Base-by-base conservation (phyloP, 1,284 basidiomycete genomes). In the Ustilago sp. region DNA sequence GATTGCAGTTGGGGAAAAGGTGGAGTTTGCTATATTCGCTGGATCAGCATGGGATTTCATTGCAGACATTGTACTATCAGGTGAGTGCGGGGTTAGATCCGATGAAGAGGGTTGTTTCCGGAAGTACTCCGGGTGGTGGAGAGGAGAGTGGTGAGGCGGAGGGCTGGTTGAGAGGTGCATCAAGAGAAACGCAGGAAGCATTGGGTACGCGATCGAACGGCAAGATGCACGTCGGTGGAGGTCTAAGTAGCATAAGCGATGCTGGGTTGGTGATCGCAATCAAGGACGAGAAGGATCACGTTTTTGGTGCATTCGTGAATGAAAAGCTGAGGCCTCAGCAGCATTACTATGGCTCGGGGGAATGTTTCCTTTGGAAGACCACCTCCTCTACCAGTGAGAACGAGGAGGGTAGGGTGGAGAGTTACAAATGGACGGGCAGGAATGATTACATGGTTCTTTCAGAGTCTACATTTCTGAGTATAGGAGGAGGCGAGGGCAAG, bases 41-140 rank as follows among this genome's bases (percentile, higher is more conserved):
- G 17, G 96, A 99, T 82, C 95, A 98, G 85, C 93, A 98, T 76
- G 96, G 96, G 0, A 94, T 95, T 53, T 95, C 94, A 9, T 88
- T 98, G 11, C 90, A 92, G 45, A 98, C 96, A 0, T 89, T 98
- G 0, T 86, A 85, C 80, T 32, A 82, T 57, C 70, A 71, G 8
- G 82, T 83, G 4, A 63, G 64, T 6, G 36, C 60, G 1, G 80
- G 78, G 0, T 32, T 80, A 35, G 77, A 80, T 53, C 74, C 78
- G 5, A 56, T 53, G 1, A 50, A 59, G 13, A 55, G 66, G 3
- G 12, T 17, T 7, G 68, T 63, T 0, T 66, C 66, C 9, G 70
- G 45, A 9, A 57, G 17, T 19, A 41, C 57, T 11, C 4, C 39
- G 1, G 60, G 60, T n/a, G 23, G 34, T n/a, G 59, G 43, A 1